These are phyloP conservation scores for Gnetum montanum DNA, from an alignment of 75 land plant species.

Conservation along the genomic window DNA sequence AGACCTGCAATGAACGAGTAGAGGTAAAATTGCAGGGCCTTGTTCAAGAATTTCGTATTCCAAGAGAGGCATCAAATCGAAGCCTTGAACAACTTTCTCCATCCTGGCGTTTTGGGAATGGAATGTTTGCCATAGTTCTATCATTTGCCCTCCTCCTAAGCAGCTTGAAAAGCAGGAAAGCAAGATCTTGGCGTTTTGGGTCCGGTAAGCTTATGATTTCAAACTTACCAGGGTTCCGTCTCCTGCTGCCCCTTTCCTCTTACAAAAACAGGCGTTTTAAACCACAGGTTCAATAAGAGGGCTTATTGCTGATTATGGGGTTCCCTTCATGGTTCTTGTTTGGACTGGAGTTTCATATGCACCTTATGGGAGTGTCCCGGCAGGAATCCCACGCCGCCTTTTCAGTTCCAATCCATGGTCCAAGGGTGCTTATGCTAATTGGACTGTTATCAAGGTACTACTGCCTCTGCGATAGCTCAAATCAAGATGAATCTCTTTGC, in stretches of 20 bases:
- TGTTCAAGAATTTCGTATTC: slow-evolving; percentile 48
- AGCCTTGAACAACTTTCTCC: slow-evolving; percentile 18
- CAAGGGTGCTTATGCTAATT: slow-evolving; percentile 53
- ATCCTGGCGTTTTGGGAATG: slow-evolving; percentile 66
- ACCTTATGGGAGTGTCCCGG: slow-evolving; percentile 45
- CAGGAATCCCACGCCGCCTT: slow-evolving; percentile 66
- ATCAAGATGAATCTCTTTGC: too few species aligned
- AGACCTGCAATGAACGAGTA: neutral
- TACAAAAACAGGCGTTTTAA: neutral
- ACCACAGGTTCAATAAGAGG: slow-evolving; percentile 59
- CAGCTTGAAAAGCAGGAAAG: slow-evolving; percentile 46
- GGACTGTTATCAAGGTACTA: slow-evolving; percentile 67
- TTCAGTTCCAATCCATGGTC: slow-evolving; percentile 90
- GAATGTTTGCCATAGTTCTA: slow-evolving; percentile 64
- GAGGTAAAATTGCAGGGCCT: slow-evolving; percentile 30
- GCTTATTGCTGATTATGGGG: slow-evolving; percentile 82
- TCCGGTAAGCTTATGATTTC: slow-evolving; percentile 25
- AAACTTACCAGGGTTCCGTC: neutral
- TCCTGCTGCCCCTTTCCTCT: neutral
- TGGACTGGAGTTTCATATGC: slow-evolving; percentile 84
- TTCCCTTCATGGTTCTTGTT: slow-evolving; percentile 76
- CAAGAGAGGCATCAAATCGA: slow-evolving; percentile 24
- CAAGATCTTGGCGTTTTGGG: slow-evolving; percentile 67
- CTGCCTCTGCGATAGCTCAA: too few species aligned
- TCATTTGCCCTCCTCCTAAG: slow-evolving; percentile 58